Evolutionary conservation across 2,329 filamentous ascomycete genomes (phyloP).

Genomic region (Capronia epimyces): DNA sequence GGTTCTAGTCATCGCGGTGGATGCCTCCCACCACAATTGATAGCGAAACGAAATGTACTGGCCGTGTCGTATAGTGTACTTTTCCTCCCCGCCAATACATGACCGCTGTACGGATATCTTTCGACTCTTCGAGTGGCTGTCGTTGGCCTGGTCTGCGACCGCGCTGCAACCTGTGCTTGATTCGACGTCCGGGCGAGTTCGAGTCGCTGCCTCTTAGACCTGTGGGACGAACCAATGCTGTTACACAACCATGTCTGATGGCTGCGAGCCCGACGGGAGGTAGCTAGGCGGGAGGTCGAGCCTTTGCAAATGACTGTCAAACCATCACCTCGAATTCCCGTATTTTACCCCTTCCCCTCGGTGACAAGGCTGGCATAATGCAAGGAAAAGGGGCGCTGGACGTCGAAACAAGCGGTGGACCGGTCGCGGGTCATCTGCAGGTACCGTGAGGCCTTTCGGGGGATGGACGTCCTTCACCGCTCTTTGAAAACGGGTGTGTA

Average conservation of each 20-base stretch:
- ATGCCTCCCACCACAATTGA: too few species aligned
- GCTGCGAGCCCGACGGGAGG: slow-evolving; percentile 4
- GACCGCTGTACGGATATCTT: not conserved
- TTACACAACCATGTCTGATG: slow-evolving; percentile 10
- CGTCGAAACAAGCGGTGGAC: slow-evolving; percentile 21
- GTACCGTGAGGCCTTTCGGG: slow-evolving; percentile 10
- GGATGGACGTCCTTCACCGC: slow-evolving; percentile 14
- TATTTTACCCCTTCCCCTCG: not conserved
- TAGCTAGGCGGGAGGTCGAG: slow-evolving; percentile 1
- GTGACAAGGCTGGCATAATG: slow-evolving; percentile 18
- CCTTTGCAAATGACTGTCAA: slow-evolving; percentile 9
- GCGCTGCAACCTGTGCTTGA: slow-evolving; percentile 20
- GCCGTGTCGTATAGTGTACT: not conserved
- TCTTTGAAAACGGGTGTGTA: not conserved
- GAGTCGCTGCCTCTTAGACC: not conserved
- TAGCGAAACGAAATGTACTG: too few species aligned
- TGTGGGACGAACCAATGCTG: not conserved
- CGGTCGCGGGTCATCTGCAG: slow-evolving; percentile 13
- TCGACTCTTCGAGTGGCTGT: not conserved
- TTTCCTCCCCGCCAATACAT: slow-evolving; percentile 1
- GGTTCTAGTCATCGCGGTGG: too few species aligned
- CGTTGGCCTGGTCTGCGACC: slow-evolving; percentile 13
- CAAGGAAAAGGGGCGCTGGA: slow-evolving; percentile 9
- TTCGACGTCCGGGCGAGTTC: slow-evolving; percentile 11
- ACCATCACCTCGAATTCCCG: not conserved